phyloP scores from a whole-genome alignment of 2,329 filamentous ascomycete species.

The Scytalidium lignicola region DNA sequence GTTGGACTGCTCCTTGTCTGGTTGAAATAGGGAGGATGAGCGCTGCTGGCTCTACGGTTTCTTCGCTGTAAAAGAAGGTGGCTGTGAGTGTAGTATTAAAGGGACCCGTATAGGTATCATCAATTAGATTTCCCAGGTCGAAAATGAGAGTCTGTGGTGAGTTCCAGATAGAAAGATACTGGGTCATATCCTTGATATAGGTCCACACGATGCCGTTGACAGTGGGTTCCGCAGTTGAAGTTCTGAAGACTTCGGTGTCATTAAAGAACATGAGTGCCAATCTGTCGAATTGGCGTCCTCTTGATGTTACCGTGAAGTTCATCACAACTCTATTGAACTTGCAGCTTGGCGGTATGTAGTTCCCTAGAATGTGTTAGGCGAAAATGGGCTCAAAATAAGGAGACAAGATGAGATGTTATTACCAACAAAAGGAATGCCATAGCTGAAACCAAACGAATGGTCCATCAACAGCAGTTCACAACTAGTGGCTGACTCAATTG shows the following conservation, averaged over 20 bases:
- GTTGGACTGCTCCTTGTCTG: constrained; percentile 40
- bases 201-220: constrained; percentile 66
- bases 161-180: constrained; percentile 64
- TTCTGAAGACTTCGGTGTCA: constrained; percentile 76
- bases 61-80: constrained; percentile 56
- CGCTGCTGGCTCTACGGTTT: constrained; percentile 48
- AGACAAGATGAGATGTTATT: constrained; percentile 14
- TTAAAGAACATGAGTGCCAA: constrained; percentile 71
- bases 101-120: constrained; percentile 64
- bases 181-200: constrained; percentile 74
- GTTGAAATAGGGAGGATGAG: constrained; percentile 64
- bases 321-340: constrained; percentile 69
- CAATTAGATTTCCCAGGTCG: constrained; percentile 69
- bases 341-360: constrained; percentile 62
- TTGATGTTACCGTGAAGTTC: constrained; percentile 69
- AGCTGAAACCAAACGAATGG: constrained; percentile 66
- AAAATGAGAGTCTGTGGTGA: constrained; percentile 70
- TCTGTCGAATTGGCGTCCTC: constrained; percentile 71
- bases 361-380: constrained; percentile 34
- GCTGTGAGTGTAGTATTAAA: constrained; percentile 73
- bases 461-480: constrained; percentile 61
- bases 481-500: constrained; percentile 22
- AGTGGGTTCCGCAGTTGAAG: constrained; percentile 76
- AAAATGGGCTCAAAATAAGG: constrained; percentile 3
- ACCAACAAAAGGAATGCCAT: constrained; percentile 70